Conservation (phyloP, 1,284 basidiomycete genomes). For the Moesziomyces sp. region DNA sequence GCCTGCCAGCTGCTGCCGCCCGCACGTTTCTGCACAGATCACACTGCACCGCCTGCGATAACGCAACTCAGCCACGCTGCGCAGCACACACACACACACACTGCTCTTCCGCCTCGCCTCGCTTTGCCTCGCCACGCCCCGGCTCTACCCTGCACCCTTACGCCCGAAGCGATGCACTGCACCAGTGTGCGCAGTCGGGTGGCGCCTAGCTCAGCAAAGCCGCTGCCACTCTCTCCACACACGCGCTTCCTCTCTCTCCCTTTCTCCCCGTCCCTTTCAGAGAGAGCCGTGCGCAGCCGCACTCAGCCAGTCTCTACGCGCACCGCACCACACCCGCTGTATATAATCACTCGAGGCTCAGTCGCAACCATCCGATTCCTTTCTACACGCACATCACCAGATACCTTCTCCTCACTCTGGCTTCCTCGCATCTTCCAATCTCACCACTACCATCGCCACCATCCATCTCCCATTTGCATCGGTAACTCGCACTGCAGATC, state of each 20-base stretch:
- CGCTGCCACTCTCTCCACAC: too few species aligned
- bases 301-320: background rate
- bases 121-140: conserved; percentile 5
- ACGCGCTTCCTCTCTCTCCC: too few species aligned
- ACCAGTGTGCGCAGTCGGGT: conserved; percentile 9
- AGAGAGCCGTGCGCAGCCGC: too few species aligned
- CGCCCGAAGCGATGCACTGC: conserved; percentile 8
- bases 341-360: conserved; percentile 33
- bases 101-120: background rate
- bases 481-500: background rate
- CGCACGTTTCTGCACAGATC: background rate
- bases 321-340: conserved; percentile 3
- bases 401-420: conserved; percentile 3
- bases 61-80: background rate
- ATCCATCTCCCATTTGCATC: background rate
- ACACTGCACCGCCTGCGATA: conserved; percentile 4
- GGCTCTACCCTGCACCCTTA: conserved; percentile 3
- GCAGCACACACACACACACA: background rate
- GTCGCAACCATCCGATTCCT: background rate
- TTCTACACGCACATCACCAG: conserved; percentile 13
- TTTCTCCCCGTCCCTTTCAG: too few species aligned
- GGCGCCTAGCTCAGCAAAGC: conserved; percentile 14
- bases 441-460: background rate
- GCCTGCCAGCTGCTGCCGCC: too few species aligned
- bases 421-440: background rate